A percentile compares a stretch with the other conserved stretches of the same genome.
Conservation (phyloP, 805 yeast species). For the Candida namnaoensis region DNA sequence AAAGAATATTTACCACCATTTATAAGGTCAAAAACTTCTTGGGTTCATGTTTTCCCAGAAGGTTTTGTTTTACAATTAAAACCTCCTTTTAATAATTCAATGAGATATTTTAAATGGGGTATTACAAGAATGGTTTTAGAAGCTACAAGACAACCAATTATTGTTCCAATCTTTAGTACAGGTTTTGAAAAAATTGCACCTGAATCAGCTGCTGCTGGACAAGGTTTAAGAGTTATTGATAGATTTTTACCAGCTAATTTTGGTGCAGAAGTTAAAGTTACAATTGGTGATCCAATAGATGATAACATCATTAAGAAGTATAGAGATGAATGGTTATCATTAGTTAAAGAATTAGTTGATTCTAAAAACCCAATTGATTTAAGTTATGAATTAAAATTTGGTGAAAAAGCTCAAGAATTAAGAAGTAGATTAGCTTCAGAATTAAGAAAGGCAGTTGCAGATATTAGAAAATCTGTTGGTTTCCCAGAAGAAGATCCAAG, state of each 20-base stretch:
- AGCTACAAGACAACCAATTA: constrained; percentile 72
- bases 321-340: constrained; percentile 60
- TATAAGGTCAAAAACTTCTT: constrained; percentile 56
- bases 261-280: constrained; percentile 60
- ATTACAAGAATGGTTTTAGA: constrained; percentile 78
- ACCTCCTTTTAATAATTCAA: constrained; percentile 74
- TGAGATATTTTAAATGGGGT: constrained; percentile 97
- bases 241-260: constrained; percentile 53
- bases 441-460: constrained; percentile 53
- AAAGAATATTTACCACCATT: constrained; percentile 42
- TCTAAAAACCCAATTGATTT: constrained; percentile 46
- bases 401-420: constrained; percentile 54
- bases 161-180: constrained; percentile 76
- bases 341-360: constrained; percentile 48
- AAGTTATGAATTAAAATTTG: constrained; percentile 51
- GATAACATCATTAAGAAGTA: constrained; percentile 50
- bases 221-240: constrained; percentile 32
- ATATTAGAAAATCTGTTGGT: constrained; percentile 31
- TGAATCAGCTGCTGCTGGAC: constrained; percentile 44
- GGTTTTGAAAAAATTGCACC: constrained; percentile 89
- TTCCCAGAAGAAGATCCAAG: constrained; percentile 59
- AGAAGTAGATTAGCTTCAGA: constrained; percentile 65
- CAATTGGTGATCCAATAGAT: constrained; percentile 64
- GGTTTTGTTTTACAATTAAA: constrained; percentile 83
- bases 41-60: constrained; percentile 96